phyloP scores from a whole-genome alignment of 768 basidiomycete genomes.

The Chalciporus chontae region DNA sequence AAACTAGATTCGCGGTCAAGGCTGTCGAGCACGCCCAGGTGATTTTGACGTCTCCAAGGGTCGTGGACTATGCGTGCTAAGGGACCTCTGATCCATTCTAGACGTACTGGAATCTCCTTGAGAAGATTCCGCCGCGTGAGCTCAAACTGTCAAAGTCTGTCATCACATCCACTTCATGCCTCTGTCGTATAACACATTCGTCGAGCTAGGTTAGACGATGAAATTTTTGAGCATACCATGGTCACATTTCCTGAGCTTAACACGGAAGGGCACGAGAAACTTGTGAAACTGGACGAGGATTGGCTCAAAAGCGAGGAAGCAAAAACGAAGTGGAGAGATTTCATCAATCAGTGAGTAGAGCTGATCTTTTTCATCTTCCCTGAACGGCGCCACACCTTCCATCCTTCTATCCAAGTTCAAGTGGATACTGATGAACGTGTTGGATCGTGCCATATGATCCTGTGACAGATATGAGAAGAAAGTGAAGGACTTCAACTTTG shows the following conservation, averaged over 20 bases:
- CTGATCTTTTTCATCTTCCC: background rate
- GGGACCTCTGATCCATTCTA: constrained; percentile 31
- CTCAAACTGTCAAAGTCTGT: constrained; percentile 81
- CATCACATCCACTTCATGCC: constrained; percentile 1
- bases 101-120: constrained; percentile 95
- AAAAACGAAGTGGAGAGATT: constrained; percentile 89
- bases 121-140: constrained; percentile 70
- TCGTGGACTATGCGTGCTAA: constrained; percentile 1
- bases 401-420: background rate
- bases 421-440: constrained; percentile 7
- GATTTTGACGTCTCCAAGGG: constrained; percentile 18
- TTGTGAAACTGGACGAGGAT: constrained; percentile 76
- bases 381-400: background rate
- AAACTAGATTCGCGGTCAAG: constrained; percentile 53
- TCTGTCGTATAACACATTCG: constrained; percentile 11
- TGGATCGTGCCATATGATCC: background rate
- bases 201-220: constrained; percentile 74
- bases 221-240: constrained; percentile 78
- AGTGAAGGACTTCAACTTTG: constrained; percentile 94
- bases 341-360: constrained; percentile 66
- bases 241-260: constrained; percentile 78
- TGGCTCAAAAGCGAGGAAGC: constrained; percentile 86
- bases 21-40: constrained; percentile 97
- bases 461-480: constrained; percentile 76
- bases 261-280: constrained; percentile 42